These are phyloP conservation scores for Quercus agrifolia DNA, from an alignment of 306 rosid genomes.

Conservation along the genomic window DNA sequence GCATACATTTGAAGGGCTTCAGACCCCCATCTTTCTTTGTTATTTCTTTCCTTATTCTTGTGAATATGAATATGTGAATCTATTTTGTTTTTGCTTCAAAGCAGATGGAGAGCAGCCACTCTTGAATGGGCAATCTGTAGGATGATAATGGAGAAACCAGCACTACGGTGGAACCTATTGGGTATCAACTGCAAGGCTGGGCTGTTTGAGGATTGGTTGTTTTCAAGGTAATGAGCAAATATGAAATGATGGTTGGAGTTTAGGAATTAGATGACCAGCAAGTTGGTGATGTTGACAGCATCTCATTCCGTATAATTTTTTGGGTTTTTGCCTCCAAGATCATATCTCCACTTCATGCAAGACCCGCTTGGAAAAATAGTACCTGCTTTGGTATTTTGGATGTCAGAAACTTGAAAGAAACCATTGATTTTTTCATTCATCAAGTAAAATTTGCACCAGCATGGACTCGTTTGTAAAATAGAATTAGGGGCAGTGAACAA, in stretches of 20 bases:
- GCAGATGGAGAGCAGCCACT: conserved; percentile 57
- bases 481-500: neutral
- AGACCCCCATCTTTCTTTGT: neutral
- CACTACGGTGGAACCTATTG: neutral
- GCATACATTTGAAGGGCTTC: neutral
- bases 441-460: neutral
- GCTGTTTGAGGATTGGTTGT: conserved; percentile 8
- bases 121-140: conserved; percentile 40
- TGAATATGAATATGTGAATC: neutral
- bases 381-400: neutral
- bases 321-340: neutral
- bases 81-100: conserved; percentile 4
- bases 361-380: neutral
- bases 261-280: neutral
- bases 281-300: conserved; percentile 7
- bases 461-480: conserved; percentile 26
- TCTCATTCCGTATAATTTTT: conserved; percentile 7
- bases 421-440: neutral
- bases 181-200: neutral
- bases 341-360: neutral
- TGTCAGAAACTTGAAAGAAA: neutral
- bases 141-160: conserved; percentile 18
- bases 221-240: conserved; percentile 13
- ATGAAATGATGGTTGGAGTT: neutral
- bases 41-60: neutral